Evolutionary conservation across 2,329 filamentous ascomycete genomes (phyloP).

Genomic region (Trichocomaceae sp.): DNA sequence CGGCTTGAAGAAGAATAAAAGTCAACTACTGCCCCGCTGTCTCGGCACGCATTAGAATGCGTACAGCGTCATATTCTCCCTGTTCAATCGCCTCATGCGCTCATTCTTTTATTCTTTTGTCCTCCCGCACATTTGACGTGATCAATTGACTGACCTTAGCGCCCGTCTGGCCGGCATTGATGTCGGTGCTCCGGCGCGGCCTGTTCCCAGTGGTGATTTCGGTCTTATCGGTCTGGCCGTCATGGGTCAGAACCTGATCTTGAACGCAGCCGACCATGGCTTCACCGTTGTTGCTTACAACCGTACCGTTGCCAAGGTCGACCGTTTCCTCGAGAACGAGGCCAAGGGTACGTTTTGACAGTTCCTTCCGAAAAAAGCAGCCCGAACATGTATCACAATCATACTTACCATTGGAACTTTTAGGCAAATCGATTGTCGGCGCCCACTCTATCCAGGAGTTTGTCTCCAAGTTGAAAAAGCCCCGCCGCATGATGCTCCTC

Average conservation of each 20-base stretch:
- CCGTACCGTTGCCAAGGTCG: slow-evolving; percentile 97
- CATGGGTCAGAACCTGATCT: slow-evolving; percentile 82
- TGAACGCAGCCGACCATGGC: slow-evolving; percentile 83
- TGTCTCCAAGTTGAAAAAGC: slow-evolving; percentile 91
- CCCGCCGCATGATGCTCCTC: slow-evolving; percentile 94
- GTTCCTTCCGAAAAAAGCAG: too few relatives aligned
- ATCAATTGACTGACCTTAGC: slow-evolving; percentile 48
- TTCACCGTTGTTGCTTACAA: slow-evolving; percentile 99
- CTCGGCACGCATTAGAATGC: background rate
- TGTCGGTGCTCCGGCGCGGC: slow-evolving; percentile 57
- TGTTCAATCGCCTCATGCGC: background rate
- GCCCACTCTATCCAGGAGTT: slow-evolving; percentile 94
- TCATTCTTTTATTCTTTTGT: background rate
- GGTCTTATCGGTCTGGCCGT: slow-evolving; percentile 89
- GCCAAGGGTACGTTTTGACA: slow-evolving; percentile 58
- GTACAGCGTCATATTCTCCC: background rate
- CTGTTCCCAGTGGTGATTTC: slow-evolving; percentile 66
- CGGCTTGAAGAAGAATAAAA: background rate
- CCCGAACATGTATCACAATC: too few relatives aligned
- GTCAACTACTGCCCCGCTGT: background rate
- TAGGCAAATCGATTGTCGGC: slow-evolving; percentile 87
- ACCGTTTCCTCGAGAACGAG: slow-evolving; percentile 84
- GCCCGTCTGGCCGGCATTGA: slow-evolving; percentile 68
- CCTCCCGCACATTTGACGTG: slow-evolving; percentile 23
- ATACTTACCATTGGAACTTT: slow-evolving; percentile 16